Conservation (phyloP, 805 yeast species). For the Scheffersomyces coipomensis region DNA sequence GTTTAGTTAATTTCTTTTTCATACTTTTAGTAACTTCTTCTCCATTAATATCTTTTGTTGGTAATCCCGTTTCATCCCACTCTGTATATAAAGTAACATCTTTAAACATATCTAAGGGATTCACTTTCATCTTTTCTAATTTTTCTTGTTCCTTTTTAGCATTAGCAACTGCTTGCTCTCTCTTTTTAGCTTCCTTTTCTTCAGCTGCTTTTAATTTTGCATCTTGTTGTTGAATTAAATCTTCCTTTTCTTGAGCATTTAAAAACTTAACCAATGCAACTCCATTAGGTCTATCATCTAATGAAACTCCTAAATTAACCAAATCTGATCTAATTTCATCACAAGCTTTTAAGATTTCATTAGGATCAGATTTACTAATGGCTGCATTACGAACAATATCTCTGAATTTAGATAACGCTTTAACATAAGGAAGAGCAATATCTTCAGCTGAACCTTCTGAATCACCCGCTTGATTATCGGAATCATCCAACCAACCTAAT, state of each 20-base stretch:
- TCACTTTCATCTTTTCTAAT: conserved; percentile 61
- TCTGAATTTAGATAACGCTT: conserved; percentile 74
- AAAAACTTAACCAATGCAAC: conserved; percentile 85
- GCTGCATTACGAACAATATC: conserved; percentile 78
- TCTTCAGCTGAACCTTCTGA: conserved; percentile 50
- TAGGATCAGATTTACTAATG: conserved; percentile 53
- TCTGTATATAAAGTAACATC: conserved; percentile 54
- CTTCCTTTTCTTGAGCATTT: conserved; percentile 64
- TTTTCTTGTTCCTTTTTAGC: conserved; percentile 66
- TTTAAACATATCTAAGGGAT: conserved; percentile 75
- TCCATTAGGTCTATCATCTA: conserved; percentile 84
- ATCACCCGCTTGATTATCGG: conserved; percentile 13
- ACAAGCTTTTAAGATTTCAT: conserved; percentile 60
- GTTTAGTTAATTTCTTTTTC: conserved; percentile 78
- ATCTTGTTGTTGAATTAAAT: conserved; percentile 57
- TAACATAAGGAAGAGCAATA: conserved; percentile 73
- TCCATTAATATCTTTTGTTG: conserved; percentile 72
- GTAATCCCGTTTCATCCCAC: conserved; percentile 87
- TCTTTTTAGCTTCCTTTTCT: conserved; percentile 58
- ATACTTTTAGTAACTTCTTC: conserved; percentile 84
- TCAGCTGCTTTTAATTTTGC: conserved; percentile 60
- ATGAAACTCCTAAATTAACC: conserved; percentile 71
- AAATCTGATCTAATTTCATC: conserved; percentile 75
- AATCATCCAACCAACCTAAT: conserved; percentile 74
- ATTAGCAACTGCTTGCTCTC: conserved; percentile 44